Base-by-base conservation (phyloP, 2,329 filamentous ascomycete genomes). In the Periconia sp. region DNA sequence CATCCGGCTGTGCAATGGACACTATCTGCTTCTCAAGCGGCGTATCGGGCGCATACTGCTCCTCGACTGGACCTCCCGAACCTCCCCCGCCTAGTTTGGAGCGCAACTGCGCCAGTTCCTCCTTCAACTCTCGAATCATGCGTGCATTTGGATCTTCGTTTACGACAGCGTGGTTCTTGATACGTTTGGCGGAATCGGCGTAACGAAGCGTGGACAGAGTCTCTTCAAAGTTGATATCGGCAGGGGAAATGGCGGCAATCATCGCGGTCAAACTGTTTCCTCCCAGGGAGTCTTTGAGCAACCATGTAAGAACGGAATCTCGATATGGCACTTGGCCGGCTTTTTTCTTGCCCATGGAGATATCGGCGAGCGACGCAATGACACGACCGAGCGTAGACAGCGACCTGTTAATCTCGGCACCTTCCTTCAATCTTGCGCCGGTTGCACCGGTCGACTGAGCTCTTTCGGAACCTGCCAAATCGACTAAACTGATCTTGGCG, bases 221-320 rank as follows among this genome's bases (percentile, higher is more conserved):
- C 76, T 99, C 94, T 62, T 99, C 94, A 70, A 96, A 97, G 76
- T 99, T 99, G 79, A 97, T 97, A 75, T 99, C 94, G 50, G 94
- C 94, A 3, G 94, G 94, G 68, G 92, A 97, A 70, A 99, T 97
- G 49, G 93, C 93, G 47, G 94, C 95, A 81, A 99, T 99, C 95
- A 99, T 99, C 55, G 94, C 94, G 20, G 94, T 99, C 90, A 97
- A 93, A 73, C 93, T 97, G 81, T 99, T 99, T 68, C 94, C 94
- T 71, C 94, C 94, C 6, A 99, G 78, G 3, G 93, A 97, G 73
- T 99, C 95, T 71, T 99, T 99, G 61, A 99, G 77, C 43, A 99
- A 79, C 94, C 94, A 99, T 1, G 94, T 99, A 61, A 99, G 78
- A 47, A 99, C 86, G 69, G 91, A 96, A 79, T 99, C 95, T 83